Evolutionary conservation across 257 asterid genomes (phyloP).

Genomic region (Solanum bulbocastanum): DNA sequence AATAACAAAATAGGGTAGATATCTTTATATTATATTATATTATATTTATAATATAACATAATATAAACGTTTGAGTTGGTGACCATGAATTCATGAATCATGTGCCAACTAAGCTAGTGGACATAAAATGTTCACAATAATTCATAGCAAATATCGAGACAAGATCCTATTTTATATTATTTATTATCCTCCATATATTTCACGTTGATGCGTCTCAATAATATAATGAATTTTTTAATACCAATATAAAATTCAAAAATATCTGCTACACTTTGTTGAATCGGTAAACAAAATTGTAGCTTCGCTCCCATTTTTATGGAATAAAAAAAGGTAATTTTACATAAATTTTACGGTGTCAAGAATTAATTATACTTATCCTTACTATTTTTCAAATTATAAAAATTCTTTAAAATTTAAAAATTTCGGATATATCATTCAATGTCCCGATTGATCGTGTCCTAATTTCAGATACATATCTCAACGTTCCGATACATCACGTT

Average conservation of each 20-base stretch:
- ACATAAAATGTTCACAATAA: background rate
- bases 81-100: background rate
- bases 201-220: background rate
- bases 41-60: no score
- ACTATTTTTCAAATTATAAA: no score
- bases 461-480: no score
- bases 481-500: no score
- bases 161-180: background rate
- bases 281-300: background rate
- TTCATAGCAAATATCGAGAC: background rate
- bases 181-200: no score
- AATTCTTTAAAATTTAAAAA: background rate
- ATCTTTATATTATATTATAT: no score
- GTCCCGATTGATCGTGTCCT: accelerated
- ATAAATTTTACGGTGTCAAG: no score
- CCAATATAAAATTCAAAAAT: background rate
- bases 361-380: no score
- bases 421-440: background rate
- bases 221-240: no score
- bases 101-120: background rate
- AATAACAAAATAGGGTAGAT: background rate
- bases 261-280: background rate
- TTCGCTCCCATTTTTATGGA: background rate
- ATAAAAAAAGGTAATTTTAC: background rate
- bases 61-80: background rate